These are phyloP conservation scores for Planoprotostelium fungivorum DNA, from an alignment of 78 protist genomes.

Conservation along the genomic window DNA sequence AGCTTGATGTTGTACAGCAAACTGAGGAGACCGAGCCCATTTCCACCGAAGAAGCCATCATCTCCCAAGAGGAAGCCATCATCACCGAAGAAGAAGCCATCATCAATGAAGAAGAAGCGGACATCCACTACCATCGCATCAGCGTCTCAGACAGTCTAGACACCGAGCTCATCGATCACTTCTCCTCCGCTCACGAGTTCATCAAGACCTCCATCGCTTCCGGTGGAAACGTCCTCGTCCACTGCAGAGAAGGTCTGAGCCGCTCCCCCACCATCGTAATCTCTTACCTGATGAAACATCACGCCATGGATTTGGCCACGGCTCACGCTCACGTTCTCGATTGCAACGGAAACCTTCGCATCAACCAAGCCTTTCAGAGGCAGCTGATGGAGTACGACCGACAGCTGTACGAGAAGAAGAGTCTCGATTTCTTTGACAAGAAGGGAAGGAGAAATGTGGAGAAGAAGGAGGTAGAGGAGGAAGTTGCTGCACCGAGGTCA, in stretches of 20 bases:
- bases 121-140: constrained; percentile 27
- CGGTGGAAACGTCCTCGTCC: constrained; percentile 23
- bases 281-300: constrained; percentile 21
- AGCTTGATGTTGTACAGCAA: too few relatives aligned
- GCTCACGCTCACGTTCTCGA: not conserved
- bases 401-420: not conserved
- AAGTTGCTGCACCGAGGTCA: not conserved
- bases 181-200: constrained; percentile 17
- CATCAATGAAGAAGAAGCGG: not conserved
- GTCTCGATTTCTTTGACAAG: not conserved
- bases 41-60: constrained; percentile 8
- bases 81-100: not conserved
- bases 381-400: not conserved
- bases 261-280: constrained; percentile 53
- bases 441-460: not conserved
- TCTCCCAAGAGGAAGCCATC: not conserved
- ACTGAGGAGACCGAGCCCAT: not conserved
- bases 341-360: not conserved
- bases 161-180: constrained; percentile 32
- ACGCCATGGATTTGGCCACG: not conserved
- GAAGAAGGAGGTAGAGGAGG: not conserved
- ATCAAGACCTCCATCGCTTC: not conserved
- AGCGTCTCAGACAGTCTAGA: constrained; percentile 32
- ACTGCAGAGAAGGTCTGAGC: constrained; percentile 51
- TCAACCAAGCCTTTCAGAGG: not conserved